Evolutionary conservation across 176 grass and related monocot genomes (phyloP), one percentile per base, ranked within the genome.

Genomic region (Triticum timopheevii): DNA sequence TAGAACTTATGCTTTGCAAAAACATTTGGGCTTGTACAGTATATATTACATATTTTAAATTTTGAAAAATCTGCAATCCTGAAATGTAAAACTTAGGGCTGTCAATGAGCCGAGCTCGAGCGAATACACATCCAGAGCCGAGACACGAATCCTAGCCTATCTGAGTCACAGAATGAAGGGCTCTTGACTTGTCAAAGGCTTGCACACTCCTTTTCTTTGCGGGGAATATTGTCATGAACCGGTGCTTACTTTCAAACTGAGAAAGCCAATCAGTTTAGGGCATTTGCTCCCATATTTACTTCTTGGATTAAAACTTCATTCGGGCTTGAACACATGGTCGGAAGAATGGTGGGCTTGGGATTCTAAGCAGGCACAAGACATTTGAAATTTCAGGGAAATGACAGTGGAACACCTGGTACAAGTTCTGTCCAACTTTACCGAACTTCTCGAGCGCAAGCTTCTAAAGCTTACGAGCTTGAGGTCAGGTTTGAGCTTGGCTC

Each of bases 1-100:
- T 78, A 83, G 4, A 49, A 25, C 13, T 34, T 69, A 38, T 65
- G n/a, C 80, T 77, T 76, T 64, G 81, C 36, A 83, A 27, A 54
- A 35, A 83, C 34, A 36, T 31, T 54, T 45, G 47, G 24, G 4
- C 27, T 8, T 62, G 38, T 75, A 62, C 61, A 4, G 4, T 71
- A 71, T 9, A 10, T 27, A 6, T 62, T 79, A 30, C 68, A 80
- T 49, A 47, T 71, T 71, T 65, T 6, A 64, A 78, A 73, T 3
- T 70, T 36, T 61, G 3, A 44, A 80, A 52, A 4, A 52, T 33
- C 19, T 20, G 19, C 16, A 38, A n/a, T 69, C 54, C 67, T 89
- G 67, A 84, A 20, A 40, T n/a, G 17, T 65, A 59, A 65, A 80
- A 84, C 3, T 58, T 74, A 74, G n/a, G 71, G 40, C 23, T 40